Conservation (phyloP, 352 stramenopile species). For the Globisporangium spinosum region DNA sequence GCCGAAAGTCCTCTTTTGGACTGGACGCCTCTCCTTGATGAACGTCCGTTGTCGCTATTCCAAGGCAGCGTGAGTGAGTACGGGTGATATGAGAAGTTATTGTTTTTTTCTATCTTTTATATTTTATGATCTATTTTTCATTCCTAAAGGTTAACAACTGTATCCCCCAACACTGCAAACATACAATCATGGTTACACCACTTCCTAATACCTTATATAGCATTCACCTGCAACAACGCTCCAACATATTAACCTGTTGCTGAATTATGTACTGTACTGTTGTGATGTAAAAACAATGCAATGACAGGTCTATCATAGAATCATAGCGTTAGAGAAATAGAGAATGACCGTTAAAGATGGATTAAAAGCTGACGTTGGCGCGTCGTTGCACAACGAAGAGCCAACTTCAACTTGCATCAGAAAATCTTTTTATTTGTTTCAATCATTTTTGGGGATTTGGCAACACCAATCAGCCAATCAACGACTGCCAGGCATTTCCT, state of each 20-base stretch:
- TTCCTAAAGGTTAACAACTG: too few relatives aligned
- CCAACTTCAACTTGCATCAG: not conserved
- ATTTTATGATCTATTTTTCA: too few relatives aligned
- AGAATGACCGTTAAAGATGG: not conserved
- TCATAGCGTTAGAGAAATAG: too few relatives aligned
- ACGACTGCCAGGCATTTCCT: not conserved
- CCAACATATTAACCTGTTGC: too few relatives aligned
- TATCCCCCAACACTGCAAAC: too few relatives aligned
- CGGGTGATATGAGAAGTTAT: constrained; percentile 32
- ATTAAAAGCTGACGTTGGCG: not conserved
- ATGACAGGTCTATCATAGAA: too few relatives aligned
- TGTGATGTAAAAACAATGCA: too few relatives aligned
- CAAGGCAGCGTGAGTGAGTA: constrained; percentile 32
- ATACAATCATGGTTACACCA: too few relatives aligned
- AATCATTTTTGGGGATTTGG: not conserved
- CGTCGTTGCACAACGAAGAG: not conserved
- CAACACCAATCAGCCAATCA: not conserved
- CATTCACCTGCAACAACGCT: too few relatives aligned
- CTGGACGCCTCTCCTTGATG: not conserved
- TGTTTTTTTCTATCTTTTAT: not conserved
- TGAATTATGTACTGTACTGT: too few relatives aligned
- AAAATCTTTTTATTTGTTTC: not conserved
- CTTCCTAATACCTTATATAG: too few relatives aligned
- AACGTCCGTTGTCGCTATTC: too few relatives aligned
- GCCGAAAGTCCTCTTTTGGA: constrained; percentile 14